Conservation (phyloP, 208 protist species). For the Balamuthia mandrillaris region DNA sequence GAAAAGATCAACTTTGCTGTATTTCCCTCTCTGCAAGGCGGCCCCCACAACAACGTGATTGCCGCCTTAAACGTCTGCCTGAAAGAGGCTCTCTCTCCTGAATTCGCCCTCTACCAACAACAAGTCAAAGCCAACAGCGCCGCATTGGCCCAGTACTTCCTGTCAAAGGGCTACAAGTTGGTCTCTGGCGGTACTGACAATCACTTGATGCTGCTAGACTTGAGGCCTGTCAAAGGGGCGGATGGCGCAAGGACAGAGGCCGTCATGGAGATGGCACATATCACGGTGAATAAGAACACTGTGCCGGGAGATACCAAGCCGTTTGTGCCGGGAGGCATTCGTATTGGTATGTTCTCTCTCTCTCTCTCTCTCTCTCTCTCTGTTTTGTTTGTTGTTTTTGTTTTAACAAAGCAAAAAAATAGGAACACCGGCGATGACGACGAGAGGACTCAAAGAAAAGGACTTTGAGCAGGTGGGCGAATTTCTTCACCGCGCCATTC, state of each 20-base stretch:
- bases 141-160: constrained; percentile 34
- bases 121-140: constrained; percentile 61
- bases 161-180: constrained; percentile 81
- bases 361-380: too few species aligned
- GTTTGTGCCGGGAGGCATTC: constrained; percentile 68
- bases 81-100: constrained; percentile 42
- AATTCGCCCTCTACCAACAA: constrained; percentile 58
- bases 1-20: constrained; percentile 59
- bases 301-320: constrained; percentile 71
- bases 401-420: constrained; percentile 10
- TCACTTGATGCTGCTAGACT: constrained; percentile 61
- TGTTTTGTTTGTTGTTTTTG: constrained; percentile 59
- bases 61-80: constrained; percentile 44
- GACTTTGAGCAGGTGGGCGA: constrained; percentile 16
- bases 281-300: constrained; percentile 78
- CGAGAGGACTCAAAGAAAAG: constrained; percentile 24
- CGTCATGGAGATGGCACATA: constrained; percentile 62
- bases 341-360: constrained; percentile 70
- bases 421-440: constrained; percentile 53
- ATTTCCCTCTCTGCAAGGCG: constrained; percentile 68
- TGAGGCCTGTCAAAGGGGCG: constrained; percentile 34
- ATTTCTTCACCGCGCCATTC: constrained; percentile 27
- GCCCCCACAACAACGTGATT: constrained; percentile 66
- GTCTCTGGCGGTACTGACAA: constrained; percentile 73
- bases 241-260: neutral